phyloP scores from a whole-genome alignment of 2,329 filamentous ascomycete genomes.

The Acrodontium crateriforme region DNA sequence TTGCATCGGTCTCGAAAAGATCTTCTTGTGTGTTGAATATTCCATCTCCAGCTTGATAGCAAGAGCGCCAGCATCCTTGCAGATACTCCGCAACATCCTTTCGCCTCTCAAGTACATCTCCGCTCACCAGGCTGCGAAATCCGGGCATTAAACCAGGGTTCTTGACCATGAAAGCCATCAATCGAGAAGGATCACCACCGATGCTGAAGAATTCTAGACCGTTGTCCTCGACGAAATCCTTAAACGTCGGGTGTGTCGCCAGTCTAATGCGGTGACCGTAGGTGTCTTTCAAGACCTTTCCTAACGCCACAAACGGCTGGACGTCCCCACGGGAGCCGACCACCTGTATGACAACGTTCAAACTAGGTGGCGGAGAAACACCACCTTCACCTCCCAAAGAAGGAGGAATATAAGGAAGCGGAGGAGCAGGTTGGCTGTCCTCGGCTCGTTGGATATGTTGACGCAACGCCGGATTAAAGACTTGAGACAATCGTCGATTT shows the following conservation, averaged over 20 bases:
- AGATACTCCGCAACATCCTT: constrained; percentile 14
- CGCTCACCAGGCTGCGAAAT: constrained; percentile 11
- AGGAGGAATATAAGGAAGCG: constrained; percentile 55
- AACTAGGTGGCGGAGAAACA: constrained; percentile 34
- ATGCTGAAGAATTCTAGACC: constrained; percentile 64
- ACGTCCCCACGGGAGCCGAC: constrained; percentile 63
- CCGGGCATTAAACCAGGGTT: constrained; percentile 20
- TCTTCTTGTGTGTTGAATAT: constrained; percentile 1
- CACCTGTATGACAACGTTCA: constrained; percentile 63
- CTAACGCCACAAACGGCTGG: constrained; percentile 60
- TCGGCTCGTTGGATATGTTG: constrained; percentile 34
- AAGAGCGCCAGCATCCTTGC: constrained; percentile 17
- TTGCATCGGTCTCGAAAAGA: constrained; percentile 4
- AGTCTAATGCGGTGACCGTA: constrained; percentile 60
- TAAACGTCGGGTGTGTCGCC: constrained; percentile 58
- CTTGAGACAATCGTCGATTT: constrained; percentile 46
- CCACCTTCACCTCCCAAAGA: constrained; percentile 48
- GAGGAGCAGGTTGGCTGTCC: constrained; percentile 36
- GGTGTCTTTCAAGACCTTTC: constrained; percentile 47
- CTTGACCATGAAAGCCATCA: constrained; percentile 41
- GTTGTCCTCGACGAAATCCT: constrained; percentile 53
- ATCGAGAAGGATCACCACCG: constrained; percentile 59
- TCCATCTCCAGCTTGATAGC: constrained; percentile 12
- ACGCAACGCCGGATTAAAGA: constrained; percentile 48
- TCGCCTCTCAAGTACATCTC: constrained; percentile 13